A percentile compares a stretch with the other conserved stretches of the same genome.
These are phyloP conservation scores for Mrakia gelida DNA, from an alignment of 768 basidiomycete species.

Conservation along the genomic window DNA sequence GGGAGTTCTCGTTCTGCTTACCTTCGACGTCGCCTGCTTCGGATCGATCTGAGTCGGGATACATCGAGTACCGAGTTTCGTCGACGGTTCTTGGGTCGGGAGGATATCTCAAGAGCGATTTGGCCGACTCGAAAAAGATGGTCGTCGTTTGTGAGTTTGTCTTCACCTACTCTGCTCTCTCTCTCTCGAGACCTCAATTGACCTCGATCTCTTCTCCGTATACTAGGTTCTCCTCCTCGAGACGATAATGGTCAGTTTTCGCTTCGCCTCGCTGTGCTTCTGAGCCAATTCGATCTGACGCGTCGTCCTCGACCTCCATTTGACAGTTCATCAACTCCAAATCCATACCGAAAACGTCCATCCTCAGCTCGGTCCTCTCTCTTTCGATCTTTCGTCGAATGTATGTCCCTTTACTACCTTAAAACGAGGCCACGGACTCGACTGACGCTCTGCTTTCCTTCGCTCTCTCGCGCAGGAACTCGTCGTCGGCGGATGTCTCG, in stretches of 20 bases:
- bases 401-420: not conserved
- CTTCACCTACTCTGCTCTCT: not conserved
- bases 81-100: slow-evolving; percentile 9
- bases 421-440: no score
- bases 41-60: not conserved
- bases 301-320: no score
- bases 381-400: slow-evolving; percentile 1
- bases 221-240: slow-evolving; percentile 6
- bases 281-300: no score
- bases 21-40: not conserved
- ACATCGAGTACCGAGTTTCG: not conserved
- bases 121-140: slow-evolving; percentile 9
- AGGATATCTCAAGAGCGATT: not conserved
- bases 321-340: not conserved
- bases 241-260: not conserved
- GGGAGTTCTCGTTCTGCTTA: slow-evolving; percentile 3
- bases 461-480: not conserved
- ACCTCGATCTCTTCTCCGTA: not conserved
- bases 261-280: no score
- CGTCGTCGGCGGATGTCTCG: slow-evolving; percentile 1
- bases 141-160: not conserved
- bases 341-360: not conserved
- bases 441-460: not conserved
- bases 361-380: slow-evolving; percentile 7
- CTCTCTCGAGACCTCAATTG: not conserved